Conservation (phyloP, 2,329 filamentous ascomycete species). For the Fusarium sp. region DNA sequence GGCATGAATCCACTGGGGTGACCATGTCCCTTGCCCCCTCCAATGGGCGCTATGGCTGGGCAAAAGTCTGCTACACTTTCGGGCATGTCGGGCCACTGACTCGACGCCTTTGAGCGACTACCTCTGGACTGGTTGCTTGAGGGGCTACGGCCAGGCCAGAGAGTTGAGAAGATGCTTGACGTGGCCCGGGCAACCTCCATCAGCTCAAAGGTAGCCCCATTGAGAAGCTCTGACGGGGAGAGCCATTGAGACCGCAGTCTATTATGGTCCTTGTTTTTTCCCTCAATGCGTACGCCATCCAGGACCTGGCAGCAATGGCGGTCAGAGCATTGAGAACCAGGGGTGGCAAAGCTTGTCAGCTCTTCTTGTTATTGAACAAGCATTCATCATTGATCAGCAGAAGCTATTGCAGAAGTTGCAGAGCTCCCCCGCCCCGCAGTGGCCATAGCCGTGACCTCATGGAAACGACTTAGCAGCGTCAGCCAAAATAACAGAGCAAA, state of each 20-base stretch:
- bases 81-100: slow-evolving; percentile 45
- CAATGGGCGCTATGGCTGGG: slow-evolving; percentile 46
- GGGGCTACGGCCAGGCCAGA: slow-evolving; percentile 26
- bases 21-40: slow-evolving; percentile 43
- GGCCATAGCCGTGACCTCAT: slow-evolving; percentile 48
- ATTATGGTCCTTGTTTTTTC: slow-evolving; percentile 9
- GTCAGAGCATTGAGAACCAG: slow-evolving; percentile 28
- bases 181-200: slow-evolving; percentile 42
- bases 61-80: slow-evolving; percentile 49
- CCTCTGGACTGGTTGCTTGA: slow-evolving; percentile 27
- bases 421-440: slow-evolving; percentile 38
- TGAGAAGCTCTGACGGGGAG: slow-evolving; percentile 33
- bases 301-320: slow-evolving; percentile 32
- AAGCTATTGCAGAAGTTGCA: slow-evolving; percentile 39
- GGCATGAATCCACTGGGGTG: slow-evolving; percentile 45
- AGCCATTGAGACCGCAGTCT: slow-evolving; percentile 35
- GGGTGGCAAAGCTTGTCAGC: slow-evolving; percentile 15
- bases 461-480: slow-evolving; percentile 22
- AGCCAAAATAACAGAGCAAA: slow-evolving; percentile 27
- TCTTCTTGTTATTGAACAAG: slow-evolving; percentile 8
- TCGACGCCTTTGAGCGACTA: slow-evolving; percentile 21
- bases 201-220: slow-evolving; percentile 42
- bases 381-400: slow-evolving; percentile 36
- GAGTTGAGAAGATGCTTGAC: slow-evolving; percentile 18
- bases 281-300: slow-evolving; percentile 21